Evolutionary conservation across 345 rosid species (phyloP).

Genomic region (Anacardium occidentale): DNA sequence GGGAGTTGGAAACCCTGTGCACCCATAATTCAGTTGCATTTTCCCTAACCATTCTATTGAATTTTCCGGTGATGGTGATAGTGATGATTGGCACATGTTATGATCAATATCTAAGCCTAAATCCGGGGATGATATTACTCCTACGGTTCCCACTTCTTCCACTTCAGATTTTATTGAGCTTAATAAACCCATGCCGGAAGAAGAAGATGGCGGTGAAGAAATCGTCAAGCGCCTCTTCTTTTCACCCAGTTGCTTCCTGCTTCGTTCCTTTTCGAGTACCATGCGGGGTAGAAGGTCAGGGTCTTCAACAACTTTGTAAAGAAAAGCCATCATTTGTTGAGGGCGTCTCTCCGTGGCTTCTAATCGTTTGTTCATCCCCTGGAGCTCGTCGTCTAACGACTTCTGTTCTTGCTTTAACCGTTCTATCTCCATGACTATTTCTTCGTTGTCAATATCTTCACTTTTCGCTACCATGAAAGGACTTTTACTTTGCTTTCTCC

Average conservation of each 20-base stretch:
- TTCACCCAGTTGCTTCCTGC: conserved; percentile 26
- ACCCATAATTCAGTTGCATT: conserved; percentile 14
- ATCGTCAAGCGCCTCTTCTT: conserved; percentile 54
- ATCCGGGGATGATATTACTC: conserved; percentile 46
- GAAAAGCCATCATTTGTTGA: conserved; percentile 88
- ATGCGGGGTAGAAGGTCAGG: conserved; percentile 75
- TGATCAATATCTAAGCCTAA: conserved; percentile 26
- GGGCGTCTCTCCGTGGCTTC: conserved; percentile 88
- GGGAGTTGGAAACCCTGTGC: background rate
- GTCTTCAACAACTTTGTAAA: conserved; percentile 71
- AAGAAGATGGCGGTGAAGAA: conserved; percentile 31
- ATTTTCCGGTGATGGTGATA: conserved; percentile 35
- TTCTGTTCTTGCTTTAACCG: conserved; percentile 77
- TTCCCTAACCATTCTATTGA: conserved; percentile 31
- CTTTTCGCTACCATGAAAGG: conserved; percentile 23
- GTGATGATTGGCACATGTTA: conserved; percentile 19
- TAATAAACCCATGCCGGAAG: conserved; percentile 33
- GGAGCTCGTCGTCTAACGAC: conserved; percentile 53
- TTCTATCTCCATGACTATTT: conserved; percentile 60
- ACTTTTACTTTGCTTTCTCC: conserved; percentile 68
- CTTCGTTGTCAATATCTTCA: conserved; percentile 58
- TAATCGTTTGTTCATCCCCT: conserved; percentile 64
- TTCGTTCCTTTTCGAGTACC: conserved; percentile 53
- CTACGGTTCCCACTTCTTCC: conserved; percentile 39
- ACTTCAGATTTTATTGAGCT: conserved; percentile 51